Evolutionary conservation across 768 basidiomycete species (phyloP).

Genomic region (Rhizopogon roseolus): DNA sequence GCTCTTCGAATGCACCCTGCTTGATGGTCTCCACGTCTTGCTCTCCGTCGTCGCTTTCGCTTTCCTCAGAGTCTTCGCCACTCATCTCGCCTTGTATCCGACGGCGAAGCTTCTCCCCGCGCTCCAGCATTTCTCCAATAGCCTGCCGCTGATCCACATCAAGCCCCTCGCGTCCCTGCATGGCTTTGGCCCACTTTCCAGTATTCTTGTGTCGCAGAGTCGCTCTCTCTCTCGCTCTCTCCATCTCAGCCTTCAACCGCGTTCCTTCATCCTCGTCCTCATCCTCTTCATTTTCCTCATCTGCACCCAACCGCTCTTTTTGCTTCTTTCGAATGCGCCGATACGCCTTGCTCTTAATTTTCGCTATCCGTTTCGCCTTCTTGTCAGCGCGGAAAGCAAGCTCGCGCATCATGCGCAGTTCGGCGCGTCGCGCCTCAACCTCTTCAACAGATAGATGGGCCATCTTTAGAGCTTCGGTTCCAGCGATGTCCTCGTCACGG

Average conservation of each 20-base stretch:
- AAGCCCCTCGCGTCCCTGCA: constrained; percentile 65
- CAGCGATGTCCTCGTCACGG: constrained; percentile 71
- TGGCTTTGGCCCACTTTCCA: constrained; percentile 82
- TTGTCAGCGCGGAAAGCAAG: constrained; percentile 90
- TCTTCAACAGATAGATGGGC: constrained; percentile 84
- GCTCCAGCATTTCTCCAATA: constrained; percentile 80
- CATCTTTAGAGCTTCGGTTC: constrained; percentile 80
- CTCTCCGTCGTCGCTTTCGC: constrained; percentile 31
- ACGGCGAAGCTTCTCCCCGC: constrained; percentile 72
- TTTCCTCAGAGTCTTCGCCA: constrained; percentile 47
- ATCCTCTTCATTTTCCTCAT: constrained; percentile 45
- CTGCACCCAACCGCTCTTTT: constrained; percentile 52
- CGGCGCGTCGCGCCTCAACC: constrained; percentile 72
- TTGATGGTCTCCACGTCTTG: constrained; percentile 49
- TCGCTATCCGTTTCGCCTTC: constrained; percentile 84
- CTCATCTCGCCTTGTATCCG: constrained; percentile 70
- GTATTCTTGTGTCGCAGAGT: constrained; percentile 86
- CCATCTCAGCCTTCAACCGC: constrained; percentile 65
- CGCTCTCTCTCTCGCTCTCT: constrained; percentile 84
- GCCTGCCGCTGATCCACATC: constrained; percentile 59
- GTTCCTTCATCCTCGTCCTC: constrained; percentile 44
- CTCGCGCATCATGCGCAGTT: constrained; percentile 86
- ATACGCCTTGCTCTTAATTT: constrained; percentile 96
- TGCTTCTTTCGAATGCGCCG: constrained; percentile 80
- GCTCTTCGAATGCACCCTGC: constrained; percentile 72